Evolutionary conservation across 768 basidiomycete genomes (phyloP).

Genomic region (Rhizopogon vulgaris): DNA sequence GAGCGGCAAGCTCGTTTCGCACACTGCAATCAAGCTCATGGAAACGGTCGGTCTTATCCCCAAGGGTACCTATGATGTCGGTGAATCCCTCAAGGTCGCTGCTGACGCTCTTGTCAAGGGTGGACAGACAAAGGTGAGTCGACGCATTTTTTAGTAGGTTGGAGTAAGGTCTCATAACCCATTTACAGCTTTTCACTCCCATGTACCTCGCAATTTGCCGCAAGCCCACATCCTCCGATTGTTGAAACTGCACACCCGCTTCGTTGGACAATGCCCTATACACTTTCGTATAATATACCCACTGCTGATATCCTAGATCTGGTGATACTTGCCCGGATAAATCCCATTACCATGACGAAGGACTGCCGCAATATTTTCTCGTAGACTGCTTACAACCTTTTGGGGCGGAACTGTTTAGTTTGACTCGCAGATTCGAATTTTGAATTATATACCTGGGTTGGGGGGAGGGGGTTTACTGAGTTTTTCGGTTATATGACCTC

Average conservation of each 20-base stretch:
- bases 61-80: conserved; percentile 82
- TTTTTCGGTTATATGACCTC: no score
- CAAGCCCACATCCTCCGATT: conserved; percentile 34
- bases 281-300: background rate
- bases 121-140: conserved; percentile 68
- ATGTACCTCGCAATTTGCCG: conserved; percentile 71
- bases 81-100: conserved; percentile 75
- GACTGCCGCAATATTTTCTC: no score
- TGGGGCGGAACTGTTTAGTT: no score
- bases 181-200: conserved; percentile 71
- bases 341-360: no score
- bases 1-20: conserved; percentile 74
- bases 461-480: no score
- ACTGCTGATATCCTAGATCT: background rate
- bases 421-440: no score
- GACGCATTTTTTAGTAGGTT: background rate
- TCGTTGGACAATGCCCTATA: background rate
- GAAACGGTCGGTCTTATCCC: conserved; percentile 74
- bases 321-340: no score
- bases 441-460: no score
- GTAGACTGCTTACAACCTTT: no score
- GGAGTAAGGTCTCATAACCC: conserved; percentile 9
- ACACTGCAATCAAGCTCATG: conserved; percentile 63
- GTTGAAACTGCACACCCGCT: background rate
- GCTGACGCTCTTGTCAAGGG: conserved; percentile 67